phyloP scores from a whole-genome alignment of 257 asterid species.

The Paulownia fortunei region DNA sequence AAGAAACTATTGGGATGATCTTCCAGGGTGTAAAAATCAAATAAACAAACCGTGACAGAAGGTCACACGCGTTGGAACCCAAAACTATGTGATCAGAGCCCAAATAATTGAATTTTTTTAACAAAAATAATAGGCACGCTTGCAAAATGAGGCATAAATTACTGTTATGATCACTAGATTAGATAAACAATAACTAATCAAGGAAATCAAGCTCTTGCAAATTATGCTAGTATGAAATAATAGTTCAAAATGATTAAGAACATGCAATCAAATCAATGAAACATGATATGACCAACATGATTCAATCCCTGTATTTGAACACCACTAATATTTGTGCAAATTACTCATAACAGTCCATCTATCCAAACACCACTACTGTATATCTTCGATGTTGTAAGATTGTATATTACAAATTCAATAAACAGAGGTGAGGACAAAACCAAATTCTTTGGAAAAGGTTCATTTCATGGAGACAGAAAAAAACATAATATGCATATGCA shows the following conservation, averaged over 20 bases:
- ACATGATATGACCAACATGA: neutral
- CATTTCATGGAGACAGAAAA: constrained; percentile 20
- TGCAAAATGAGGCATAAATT: too few relatives aligned
- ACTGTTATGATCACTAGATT: too few relatives aligned
- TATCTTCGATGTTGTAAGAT: neutral
- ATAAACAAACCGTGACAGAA: neutral
- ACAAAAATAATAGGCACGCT: too few relatives aligned
- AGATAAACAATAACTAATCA: too few relatives aligned
- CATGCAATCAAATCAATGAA: neutral
- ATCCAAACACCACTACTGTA: constrained; percentile 2
- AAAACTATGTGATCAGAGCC: neutral
- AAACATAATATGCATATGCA: neutral
- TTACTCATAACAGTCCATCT: neutral
- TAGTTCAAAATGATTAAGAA: neutral
- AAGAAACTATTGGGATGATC: neutral
- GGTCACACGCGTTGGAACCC: neutral
- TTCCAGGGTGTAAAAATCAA: neutral
- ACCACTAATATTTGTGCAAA: neutral
- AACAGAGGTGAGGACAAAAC: neutral
- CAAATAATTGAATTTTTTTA: too few relatives aligned
- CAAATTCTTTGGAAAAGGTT: neutral
- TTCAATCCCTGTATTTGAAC: neutral
- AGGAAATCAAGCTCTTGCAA: neutral
- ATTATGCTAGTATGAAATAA: neutral
- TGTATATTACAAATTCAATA: neutral